Percentiles rank a stretch among this genome's conserved stretches.
These are phyloP conservation scores for Hysterangium stoloniferum DNA, from an alignment of 768 basidiomycete species.

Conservation along the genomic window DNA sequence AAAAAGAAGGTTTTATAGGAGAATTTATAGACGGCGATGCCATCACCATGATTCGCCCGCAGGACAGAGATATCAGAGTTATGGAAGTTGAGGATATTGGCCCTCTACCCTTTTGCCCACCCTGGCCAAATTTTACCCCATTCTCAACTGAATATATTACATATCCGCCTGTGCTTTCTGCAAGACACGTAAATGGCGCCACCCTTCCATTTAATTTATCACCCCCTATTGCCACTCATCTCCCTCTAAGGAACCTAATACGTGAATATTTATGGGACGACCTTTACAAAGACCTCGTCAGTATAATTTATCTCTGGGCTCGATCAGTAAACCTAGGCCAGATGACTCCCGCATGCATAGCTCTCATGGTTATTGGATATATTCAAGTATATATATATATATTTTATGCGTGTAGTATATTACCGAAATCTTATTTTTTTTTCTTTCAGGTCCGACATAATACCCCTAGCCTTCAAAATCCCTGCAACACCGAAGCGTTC, in stretches of 20 bases:
- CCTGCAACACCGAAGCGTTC: neutral
- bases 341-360: conserved; percentile 12
- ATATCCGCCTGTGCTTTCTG: conserved; percentile 4
- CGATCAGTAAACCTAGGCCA: conserved; percentile 5
- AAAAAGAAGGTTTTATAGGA: conserved; percentile 4
- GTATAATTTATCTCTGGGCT: conserved; percentile 7
- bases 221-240: conserved; percentile 5
- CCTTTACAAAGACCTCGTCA: conserved; percentile 1
- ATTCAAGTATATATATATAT: neutral
- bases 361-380: conserved; percentile 14
- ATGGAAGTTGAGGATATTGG: neutral
- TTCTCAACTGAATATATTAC: neutral
- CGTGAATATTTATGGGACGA: neutral
- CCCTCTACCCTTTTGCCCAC: neutral
- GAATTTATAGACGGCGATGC: conserved; percentile 4
- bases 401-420: neutral
- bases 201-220: conserved; percentile 3
- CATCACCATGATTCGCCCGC: neutral
- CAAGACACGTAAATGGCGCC: neutral
- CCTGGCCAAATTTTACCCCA: conserved; percentile 1
- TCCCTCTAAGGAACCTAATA: neutral
- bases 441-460: neutral
- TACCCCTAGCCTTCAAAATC: conserved; percentile 4
- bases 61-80: neutral
- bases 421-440: neutral